These are phyloP conservation scores for Erigeron philadelphicus DNA, from an alignment of 140 eudicot genomes.

Conservation along the genomic window DNA sequence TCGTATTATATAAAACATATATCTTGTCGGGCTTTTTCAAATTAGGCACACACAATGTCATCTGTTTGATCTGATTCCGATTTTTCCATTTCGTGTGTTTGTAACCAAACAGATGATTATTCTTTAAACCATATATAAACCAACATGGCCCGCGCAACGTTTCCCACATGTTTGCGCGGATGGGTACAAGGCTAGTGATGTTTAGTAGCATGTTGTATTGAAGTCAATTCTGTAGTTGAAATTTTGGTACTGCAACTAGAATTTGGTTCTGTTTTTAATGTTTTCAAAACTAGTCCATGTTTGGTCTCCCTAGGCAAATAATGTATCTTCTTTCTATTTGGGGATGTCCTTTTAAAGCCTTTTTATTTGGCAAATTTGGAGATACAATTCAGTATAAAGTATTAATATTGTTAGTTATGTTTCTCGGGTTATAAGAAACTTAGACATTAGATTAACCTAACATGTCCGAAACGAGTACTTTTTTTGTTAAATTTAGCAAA, in stretches of 20 bases:
- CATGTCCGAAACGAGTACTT: not conserved
- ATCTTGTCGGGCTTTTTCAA: too few relatives aligned
- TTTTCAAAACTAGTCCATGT: slow-evolving; percentile 24
- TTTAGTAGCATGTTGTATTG: not conserved
- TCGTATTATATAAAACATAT: too few relatives aligned
- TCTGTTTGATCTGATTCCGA: too few relatives aligned
- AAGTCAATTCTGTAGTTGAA: slow-evolving; percentile 24
- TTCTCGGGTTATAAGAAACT: too few relatives aligned
- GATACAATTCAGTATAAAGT: too few relatives aligned
- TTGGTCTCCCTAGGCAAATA: slow-evolving; percentile 15
- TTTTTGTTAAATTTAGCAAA: not conserved
- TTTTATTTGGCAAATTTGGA: not conserved
- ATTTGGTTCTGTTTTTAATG: slow-evolving; percentile 21
- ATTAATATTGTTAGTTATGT: too few relatives aligned
- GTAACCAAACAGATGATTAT: too few relatives aligned
- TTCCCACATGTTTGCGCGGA: too few relatives aligned
- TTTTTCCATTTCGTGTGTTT: too few relatives aligned
- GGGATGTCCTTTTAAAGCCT: not conserved
- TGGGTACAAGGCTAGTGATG: not conserved
- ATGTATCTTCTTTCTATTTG: slow-evolving; percentile 12
- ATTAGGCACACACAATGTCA: too few relatives aligned
- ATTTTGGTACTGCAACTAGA: slow-evolving; percentile 15
- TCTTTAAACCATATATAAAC: too few relatives aligned
- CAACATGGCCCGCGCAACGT: too few relatives aligned
- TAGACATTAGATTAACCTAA: not conserved